Evolutionary conservation across 2,329 filamentous ascomycete genomes (phyloP).

Genomic region (Albophoma yamanashiensis): DNA sequence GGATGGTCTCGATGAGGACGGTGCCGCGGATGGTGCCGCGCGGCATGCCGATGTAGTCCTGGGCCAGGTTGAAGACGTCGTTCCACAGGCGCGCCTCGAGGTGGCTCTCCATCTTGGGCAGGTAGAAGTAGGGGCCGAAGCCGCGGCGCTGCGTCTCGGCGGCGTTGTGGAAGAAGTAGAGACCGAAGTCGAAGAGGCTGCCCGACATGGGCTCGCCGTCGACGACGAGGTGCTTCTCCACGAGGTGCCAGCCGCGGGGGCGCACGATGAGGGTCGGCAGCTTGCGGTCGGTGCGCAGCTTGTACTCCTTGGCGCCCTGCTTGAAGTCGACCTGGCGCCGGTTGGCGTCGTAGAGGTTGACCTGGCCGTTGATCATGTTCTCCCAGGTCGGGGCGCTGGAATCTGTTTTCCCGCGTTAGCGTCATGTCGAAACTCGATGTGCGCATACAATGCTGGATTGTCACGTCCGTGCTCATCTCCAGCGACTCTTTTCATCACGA

Average conservation of each 20-base stretch:
- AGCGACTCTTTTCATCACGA: background rate
- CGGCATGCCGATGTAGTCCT: conserved; percentile 84
- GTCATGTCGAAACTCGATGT: conserved; percentile 4
- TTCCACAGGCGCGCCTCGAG: conserved; percentile 97
- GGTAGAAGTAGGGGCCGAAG: conserved; percentile 91
- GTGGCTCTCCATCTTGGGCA: conserved; percentile 97
- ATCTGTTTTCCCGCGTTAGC: conserved; percentile 40
- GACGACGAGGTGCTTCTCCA: conserved; percentile 95
- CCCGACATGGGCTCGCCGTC: conserved; percentile 93
- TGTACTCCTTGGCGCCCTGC: conserved; percentile 91
- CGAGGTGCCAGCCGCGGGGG: conserved; percentile 93
- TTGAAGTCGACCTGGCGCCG: conserved; percentile 94
- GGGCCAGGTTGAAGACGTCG: conserved; percentile 89
- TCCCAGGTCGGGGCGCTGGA: conserved; percentile 96
- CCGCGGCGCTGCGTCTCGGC: conserved; percentile 76
- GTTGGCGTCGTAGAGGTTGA: conserved; percentile 95
- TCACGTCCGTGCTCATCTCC: background rate
- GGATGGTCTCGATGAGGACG: conserved; percentile 94
- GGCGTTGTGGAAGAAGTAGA: conserved; percentile 99
- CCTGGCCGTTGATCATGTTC: conserved; percentile 97
- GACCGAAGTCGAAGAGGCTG: conserved; percentile 89
- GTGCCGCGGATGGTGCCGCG: conserved; percentile 91
- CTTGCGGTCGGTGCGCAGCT: conserved; percentile 80
- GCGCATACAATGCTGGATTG: background rate
- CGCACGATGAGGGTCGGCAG: conserved; percentile 87